Conservation (phyloP, 352 stramenopile genomes). For the Pythium apleroticum region DNA sequence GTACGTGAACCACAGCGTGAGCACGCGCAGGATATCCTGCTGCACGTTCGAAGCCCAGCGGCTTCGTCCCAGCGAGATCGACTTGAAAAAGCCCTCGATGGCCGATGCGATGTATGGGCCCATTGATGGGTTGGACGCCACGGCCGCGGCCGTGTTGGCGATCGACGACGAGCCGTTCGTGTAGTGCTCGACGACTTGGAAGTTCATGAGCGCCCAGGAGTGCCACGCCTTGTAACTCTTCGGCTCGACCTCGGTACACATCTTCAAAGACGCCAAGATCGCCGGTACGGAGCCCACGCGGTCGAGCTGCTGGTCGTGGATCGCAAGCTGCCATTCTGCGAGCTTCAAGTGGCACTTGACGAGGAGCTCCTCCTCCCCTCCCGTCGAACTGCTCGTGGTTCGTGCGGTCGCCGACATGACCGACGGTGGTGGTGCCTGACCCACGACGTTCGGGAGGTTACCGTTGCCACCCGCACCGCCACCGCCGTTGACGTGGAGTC, state of each 20-base stretch:
- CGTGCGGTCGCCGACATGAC: constrained; percentile 27
- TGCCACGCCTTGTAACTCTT: constrained; percentile 98
- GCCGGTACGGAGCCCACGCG: constrained; percentile 60
- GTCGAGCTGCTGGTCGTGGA: constrained; percentile 75
- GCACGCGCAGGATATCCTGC: constrained; percentile 97
- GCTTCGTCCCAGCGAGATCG: constrained; percentile 95
- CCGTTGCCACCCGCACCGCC: constrained; percentile 7
- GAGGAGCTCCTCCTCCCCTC: constrained; percentile 62
- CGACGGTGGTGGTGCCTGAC: constrained; percentile 27
- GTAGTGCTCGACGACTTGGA: constrained; percentile 92
- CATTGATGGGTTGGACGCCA: constrained; percentile 49
- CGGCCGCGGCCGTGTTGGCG: constrained; percentile 36
- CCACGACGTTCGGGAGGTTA: background rate
- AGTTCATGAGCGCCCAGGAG: constrained; percentile 98
- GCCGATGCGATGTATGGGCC: constrained; percentile 88
- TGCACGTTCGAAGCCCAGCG: constrained; percentile 87
- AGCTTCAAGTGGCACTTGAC: constrained; percentile 86
- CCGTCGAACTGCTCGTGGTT: constrained; percentile 2
- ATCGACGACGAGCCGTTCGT: constrained; percentile 34
- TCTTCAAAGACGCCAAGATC: constrained; percentile 82
- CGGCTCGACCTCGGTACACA: constrained; percentile 77
- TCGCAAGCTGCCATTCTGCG: constrained; percentile 81
- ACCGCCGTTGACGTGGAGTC: constrained; percentile 13
- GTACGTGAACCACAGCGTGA: constrained; percentile 99
- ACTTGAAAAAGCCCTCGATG: constrained; percentile 97